Conservation (phyloP, 2,329 filamentous ascomycete species). For the Venturia effusa region DNA sequence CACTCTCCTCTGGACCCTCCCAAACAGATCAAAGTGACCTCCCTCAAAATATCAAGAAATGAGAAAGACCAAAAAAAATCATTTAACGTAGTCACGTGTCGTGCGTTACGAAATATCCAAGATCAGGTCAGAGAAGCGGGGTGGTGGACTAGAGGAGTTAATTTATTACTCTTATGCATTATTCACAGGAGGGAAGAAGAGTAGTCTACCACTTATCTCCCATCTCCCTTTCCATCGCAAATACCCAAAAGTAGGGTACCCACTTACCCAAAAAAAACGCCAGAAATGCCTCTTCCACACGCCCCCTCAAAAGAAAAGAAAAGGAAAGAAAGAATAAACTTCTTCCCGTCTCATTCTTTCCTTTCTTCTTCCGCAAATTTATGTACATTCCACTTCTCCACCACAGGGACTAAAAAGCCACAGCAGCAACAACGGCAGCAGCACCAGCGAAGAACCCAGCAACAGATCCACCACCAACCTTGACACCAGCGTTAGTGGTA, state of each 20-base stretch:
- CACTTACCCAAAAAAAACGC: not conserved
- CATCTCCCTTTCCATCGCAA: too few relatives aligned
- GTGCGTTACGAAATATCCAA: too few relatives aligned
- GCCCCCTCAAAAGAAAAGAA: not conserved
- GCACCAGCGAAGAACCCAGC: not conserved
- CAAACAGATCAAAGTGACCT: not conserved
- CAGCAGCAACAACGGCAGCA: not conserved
- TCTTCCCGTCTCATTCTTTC: not conserved
- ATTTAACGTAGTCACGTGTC: too few relatives aligned
- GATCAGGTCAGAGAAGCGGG: not conserved
- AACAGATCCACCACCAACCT: not conserved
- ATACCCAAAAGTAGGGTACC: not conserved
- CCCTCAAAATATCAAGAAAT: conserved; percentile 1
- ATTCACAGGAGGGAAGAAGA: too few relatives aligned
- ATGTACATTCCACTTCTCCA: too few relatives aligned
- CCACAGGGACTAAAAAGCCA: not conserved
- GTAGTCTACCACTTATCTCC: not conserved
- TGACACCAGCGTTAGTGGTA: not conserved
- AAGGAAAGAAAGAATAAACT: not conserved
- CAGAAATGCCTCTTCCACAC: not conserved
- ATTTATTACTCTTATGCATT: too few relatives aligned
- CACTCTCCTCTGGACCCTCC: not conserved
- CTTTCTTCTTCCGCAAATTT: too few relatives aligned
- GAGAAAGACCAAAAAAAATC: too few relatives aligned
- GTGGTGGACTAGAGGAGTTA: too few relatives aligned